phyloP scores from a whole-genome alignment of 805 yeast genomes.

The Nakazawaea peltata region DNA sequence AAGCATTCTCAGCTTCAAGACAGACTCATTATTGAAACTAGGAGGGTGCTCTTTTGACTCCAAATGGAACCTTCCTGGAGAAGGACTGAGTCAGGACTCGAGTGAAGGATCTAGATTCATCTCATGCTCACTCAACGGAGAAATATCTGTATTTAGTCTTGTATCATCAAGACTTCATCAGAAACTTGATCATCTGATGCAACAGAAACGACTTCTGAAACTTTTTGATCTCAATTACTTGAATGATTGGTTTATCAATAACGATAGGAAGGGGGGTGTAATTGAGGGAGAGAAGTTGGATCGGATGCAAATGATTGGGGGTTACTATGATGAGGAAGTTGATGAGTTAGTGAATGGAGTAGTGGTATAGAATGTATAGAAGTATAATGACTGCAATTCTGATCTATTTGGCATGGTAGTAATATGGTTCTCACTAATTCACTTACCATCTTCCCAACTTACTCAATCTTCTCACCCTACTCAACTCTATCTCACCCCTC shows the following conservation, averaged over 20 bases:
- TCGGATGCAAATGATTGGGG: slow-evolving; percentile 8
- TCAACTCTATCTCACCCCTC: no score
- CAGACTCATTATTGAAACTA: slow-evolving; percentile 23
- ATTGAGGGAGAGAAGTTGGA: slow-evolving; percentile 12
- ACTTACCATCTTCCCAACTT: no score
- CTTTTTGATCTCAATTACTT: slow-evolving; percentile 17
- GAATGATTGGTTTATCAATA: slow-evolving; percentile 11
- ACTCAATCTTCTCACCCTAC: no score
- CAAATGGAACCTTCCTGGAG: slow-evolving; percentile 18
- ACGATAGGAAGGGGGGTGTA: slow-evolving; percentile 11
- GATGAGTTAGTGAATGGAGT: neutral
- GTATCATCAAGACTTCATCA: slow-evolving; percentile 9
- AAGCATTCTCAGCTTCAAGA: slow-evolving; percentile 7
- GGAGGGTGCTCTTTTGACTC: slow-evolving; percentile 20
- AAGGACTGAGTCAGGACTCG: slow-evolving; percentile 4
- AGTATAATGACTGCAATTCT: no score
- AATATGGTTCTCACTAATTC: no score
- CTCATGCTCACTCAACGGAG: slow-evolving; percentile 31
- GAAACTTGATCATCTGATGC: neutral
- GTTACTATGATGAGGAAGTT: neutral
- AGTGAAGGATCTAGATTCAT: slow-evolving; percentile 13
- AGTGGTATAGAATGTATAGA: no score
- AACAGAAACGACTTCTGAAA: slow-evolving; percentile 8
- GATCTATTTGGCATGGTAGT: no score
- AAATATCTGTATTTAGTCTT: slow-evolving; percentile 20